A percentile compares a stretch with the other conserved stretches of the same genome.
These are phyloP conservation scores for Chara braunii DNA, from an alignment of 139 green algal species.

Conservation along the genomic window DNA sequence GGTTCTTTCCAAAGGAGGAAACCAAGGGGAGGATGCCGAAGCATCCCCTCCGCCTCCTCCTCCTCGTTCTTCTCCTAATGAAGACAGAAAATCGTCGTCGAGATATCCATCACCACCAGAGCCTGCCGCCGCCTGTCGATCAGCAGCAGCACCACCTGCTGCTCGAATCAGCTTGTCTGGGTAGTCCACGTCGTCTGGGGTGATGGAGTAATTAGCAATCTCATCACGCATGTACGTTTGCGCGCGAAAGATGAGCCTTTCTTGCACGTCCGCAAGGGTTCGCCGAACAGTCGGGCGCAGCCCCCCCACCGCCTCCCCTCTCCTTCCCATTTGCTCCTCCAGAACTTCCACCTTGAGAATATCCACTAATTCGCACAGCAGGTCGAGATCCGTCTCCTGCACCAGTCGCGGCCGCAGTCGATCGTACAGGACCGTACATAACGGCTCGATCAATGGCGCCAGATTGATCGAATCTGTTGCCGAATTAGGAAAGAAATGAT, in stretches of 20 bases:
- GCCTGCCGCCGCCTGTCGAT: not conserved
- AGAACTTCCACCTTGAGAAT: constrained; percentile 58
- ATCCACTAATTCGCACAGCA: constrained; percentile 73
- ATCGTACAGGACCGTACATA: constrained; percentile 82
- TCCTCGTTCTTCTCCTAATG: constrained; percentile 7
- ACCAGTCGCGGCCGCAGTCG: constrained; percentile 68
- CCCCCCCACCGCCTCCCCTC: constrained; percentile 54
- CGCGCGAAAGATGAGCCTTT: constrained; percentile 74
- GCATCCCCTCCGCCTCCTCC: not conserved
- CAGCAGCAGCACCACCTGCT: no score
- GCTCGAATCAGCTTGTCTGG: constrained; percentile 53
- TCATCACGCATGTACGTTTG: constrained; percentile 78
- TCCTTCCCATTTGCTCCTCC: constrained; percentile 56
- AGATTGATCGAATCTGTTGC: constrained; percentile 46
- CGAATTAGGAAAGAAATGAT: constrained; percentile 72
- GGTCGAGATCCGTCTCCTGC: constrained; percentile 65
- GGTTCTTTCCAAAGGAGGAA: constrained; percentile 68
- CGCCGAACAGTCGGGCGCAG: constrained; percentile 65
- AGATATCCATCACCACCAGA: not conserved
- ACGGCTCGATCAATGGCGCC: constrained; percentile 37
- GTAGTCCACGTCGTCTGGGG: constrained; percentile 72
- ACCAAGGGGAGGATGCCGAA: constrained; percentile 50
- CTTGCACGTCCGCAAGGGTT: constrained; percentile 81
- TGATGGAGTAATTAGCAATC: constrained; percentile 50
- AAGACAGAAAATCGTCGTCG: not conserved